Base-by-base conservation (phyloP, 805 yeast genomes). In the Schizosaccharomyces osmophilus region DNA sequence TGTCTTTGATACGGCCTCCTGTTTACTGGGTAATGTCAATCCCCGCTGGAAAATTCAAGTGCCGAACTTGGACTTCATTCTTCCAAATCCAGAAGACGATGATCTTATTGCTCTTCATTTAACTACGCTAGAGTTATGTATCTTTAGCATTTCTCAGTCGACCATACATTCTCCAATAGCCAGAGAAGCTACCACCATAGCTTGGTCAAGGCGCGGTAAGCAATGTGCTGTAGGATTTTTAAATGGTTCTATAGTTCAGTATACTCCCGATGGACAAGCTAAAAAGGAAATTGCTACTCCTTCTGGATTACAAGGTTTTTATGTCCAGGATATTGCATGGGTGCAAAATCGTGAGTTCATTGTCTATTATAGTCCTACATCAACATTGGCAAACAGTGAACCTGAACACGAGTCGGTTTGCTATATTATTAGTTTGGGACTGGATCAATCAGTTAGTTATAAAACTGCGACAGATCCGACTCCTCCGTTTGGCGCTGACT, bases 151-250 rank as follows among this genome's bases (percentile, higher is more conserved):
- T 41, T n/a, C 19, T 41, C 26, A 22, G 43, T 19, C 24, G 13
- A n/a, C 19, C 9, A 6, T 57, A n/a, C n/a, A 22, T n/a, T 8
- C 31, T 11, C 43, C 60, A 13, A 15, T 57, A 15, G 60, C 48
- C 17, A 57, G 15, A n/a, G 42, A 41, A 29, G 60, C 39, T 22
- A 32, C 43, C 36, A 8, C 39, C 61, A 63, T 63, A 32, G 65
- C 63, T n/a, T 70, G 71, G 71, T 65, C 71, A 3, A 64, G 63
- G 3, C 61, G 64, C 39, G 72, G 72, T 26, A 62, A 65, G 43
- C 64, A 63, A 43, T n/a, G 69, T 43, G 62, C 66, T 4, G 63
- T 63, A 5, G 70, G 69, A 17, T 41, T 55, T 4, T 31, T 32
- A 1, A 63, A 64, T 24, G 69, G 71, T 15, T 24, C 62, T 5